Percentiles rank a stretch among this genome's conserved stretches.
phyloP scores from a whole-genome alignment of 495 filamentous ascomycete species.

The Aspergillus haitiensis region DNA sequence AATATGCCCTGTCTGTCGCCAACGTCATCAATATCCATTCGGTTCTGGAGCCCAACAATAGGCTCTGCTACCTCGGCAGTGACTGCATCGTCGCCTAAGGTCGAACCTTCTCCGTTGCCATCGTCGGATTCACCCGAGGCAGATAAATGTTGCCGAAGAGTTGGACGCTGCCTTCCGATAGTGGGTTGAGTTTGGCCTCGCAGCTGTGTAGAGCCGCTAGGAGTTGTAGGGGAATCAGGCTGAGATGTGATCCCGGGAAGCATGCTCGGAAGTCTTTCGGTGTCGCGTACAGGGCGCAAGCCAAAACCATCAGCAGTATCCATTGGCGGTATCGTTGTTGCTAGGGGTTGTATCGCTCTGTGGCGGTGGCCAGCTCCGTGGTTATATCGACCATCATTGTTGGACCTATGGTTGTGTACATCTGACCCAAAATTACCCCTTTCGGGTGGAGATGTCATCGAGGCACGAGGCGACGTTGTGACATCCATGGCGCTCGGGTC shows the following conservation, averaged over 20 bases:
- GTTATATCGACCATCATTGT: slow-evolving; percentile 56
- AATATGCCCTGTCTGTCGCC: slow-evolving; percentile 73
- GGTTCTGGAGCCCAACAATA: slow-evolving; percentile 73
- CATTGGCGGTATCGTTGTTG: slow-evolving; percentile 69
- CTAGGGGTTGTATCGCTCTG: slow-evolving; percentile 63
- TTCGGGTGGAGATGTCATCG: slow-evolving; percentile 74
- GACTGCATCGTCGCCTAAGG: slow-evolving; percentile 64
- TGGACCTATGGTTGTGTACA: slow-evolving; percentile 47
- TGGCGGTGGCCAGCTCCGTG: slow-evolving; percentile 46
- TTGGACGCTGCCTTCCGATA: slow-evolving; percentile 62
- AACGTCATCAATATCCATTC: slow-evolving; percentile 78
- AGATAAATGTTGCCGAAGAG: slow-evolving; percentile 84
- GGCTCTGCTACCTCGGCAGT: slow-evolving; percentile 66
- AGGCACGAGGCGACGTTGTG: slow-evolving; percentile 65
- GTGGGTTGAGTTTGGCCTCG: slow-evolving; percentile 45
- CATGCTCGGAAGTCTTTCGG: slow-evolving; percentile 85
- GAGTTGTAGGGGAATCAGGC: slow-evolving; percentile 91
- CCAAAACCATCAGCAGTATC: slow-evolving; percentile 74
- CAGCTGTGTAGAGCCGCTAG: slow-evolving; percentile 63
- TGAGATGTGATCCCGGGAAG: slow-evolving; percentile 77
- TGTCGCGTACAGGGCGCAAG: slow-evolving; percentile 77
- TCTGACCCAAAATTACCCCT: slow-evolving; percentile 64
- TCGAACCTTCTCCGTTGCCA: slow-evolving; percentile 69
- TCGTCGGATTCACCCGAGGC: slow-evolving; percentile 87
- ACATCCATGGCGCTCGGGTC: slow-evolving; percentile 58